These are phyloP conservation scores for Thermothelomyces thermophilus DNA, from an alignment of 2,329 filamentous ascomycete genomes.

Conservation along the genomic window DNA sequence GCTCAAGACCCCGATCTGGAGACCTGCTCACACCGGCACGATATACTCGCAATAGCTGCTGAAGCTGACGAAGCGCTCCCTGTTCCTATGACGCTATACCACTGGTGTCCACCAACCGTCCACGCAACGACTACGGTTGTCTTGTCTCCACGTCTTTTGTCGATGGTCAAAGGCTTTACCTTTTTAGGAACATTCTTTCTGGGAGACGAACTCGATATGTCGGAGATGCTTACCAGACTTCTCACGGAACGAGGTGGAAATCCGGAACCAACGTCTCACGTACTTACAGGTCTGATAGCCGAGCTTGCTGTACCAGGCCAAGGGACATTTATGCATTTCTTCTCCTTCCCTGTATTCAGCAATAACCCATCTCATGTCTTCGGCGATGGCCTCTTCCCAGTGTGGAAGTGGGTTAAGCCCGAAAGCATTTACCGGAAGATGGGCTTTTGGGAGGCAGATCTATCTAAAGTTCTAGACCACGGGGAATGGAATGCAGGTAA, in stretches of 20 bases:
- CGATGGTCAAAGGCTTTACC: neutral
- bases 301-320: neutral
- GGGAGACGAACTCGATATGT: neutral
- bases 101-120: neutral
- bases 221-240: neutral
- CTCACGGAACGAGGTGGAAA: neutral
- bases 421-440: neutral
- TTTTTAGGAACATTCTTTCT: neutral
- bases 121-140: neutral
- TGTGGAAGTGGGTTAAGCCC: constrained; percentile 3
- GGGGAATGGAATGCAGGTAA: constrained; percentile 1
- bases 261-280: neutral
- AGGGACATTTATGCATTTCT: neutral
- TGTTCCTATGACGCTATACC: neutral
- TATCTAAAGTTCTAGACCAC: neutral
- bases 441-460: neutral
- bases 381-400: neutral
- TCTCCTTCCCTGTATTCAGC: neutral
- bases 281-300: neutral
- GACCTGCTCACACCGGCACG: neutral
- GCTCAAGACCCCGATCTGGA: neutral
- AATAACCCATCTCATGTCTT: neutral
- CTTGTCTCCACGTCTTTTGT: neutral
- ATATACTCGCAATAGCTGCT: neutral
- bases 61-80: neutral